phyloP scores from a whole-genome alignment of 495 filamentous ascomycete genomes.

The Penicillium bovifimosum region DNA sequence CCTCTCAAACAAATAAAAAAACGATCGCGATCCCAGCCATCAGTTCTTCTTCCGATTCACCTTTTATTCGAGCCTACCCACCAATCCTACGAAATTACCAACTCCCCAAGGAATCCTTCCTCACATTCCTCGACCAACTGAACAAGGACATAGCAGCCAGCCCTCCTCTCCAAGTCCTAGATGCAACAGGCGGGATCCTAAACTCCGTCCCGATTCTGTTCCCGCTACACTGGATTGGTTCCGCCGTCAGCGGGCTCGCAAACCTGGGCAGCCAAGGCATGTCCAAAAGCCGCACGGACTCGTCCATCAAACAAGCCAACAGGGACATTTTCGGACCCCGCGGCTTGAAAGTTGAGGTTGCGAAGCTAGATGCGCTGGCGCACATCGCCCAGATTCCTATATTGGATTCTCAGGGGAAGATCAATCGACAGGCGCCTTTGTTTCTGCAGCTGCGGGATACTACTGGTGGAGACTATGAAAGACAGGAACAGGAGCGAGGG shows the following conservation, averaged over 20 bases:
- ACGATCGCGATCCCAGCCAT: constrained; percentile 29
- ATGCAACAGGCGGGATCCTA: constrained; percentile 28
- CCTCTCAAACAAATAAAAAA: constrained; percentile 2
- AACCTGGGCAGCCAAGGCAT: constrained; percentile 21
- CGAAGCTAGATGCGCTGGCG: constrained; percentile 23
- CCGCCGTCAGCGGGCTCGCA: constrained; percentile 20
- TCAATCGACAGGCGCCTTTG: constrained; percentile 14
- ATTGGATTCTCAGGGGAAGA: constrained; percentile 22
- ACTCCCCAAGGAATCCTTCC: constrained; percentile 23
- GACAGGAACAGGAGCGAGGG: constrained; percentile 1
- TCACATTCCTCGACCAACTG: constrained; percentile 26
- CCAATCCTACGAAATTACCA: constrained; percentile 19
- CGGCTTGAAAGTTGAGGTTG: constrained; percentile 23
- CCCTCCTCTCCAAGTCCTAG: constrained; percentile 32
- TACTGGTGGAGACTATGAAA: background rate
- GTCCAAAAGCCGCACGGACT: constrained; percentile 26
- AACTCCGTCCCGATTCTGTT: constrained; percentile 29
- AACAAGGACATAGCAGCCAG: constrained; percentile 26
- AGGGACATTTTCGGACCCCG: constrained; percentile 24
- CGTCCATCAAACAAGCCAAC: constrained; percentile 22
- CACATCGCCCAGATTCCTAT: constrained; percentile 23
- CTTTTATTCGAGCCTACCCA: constrained; percentile 27
- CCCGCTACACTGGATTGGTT: constrained; percentile 25
- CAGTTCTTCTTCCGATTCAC: constrained; percentile 13
- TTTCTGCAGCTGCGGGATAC: constrained; percentile 11